Percentiles rank a stretch among this genome's conserved stretches.
Evolutionary conservation across 2,329 filamentous ascomycete genomes (phyloP).

Genomic region (Aureobasidium namibiae): DNA sequence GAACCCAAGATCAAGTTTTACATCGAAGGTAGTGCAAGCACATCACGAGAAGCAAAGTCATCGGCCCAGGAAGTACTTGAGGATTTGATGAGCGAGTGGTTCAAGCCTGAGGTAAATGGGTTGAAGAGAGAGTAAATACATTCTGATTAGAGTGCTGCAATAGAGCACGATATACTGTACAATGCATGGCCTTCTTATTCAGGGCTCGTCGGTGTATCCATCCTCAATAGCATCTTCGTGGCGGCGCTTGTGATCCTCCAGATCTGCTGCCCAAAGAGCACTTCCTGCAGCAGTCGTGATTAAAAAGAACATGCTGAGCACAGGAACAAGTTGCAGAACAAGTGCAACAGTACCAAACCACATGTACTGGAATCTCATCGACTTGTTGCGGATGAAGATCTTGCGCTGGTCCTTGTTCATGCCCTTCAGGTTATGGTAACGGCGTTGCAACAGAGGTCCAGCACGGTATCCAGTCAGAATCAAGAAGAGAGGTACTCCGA

Average conservation of each 20-base stretch:
- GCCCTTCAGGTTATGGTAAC: conserved; percentile 76
- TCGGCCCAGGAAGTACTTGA: conserved; percentile 38
- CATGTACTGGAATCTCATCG: conserved; percentile 71
- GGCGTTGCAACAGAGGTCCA: conserved; percentile 82
- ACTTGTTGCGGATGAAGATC: conserved; percentile 53
- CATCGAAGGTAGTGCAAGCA: conserved; percentile 40
- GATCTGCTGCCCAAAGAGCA: conserved; percentile 73
- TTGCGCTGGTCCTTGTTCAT: conserved; percentile 67
- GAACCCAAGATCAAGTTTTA: conserved; percentile 60
- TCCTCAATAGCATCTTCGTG: conserved; percentile 15
- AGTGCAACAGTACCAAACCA: conserved; percentile 73
- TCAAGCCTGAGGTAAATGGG: conserved; percentile 26
- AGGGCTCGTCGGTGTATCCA: conserved; percentile 25
- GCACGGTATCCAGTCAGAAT: conserved; percentile 78
- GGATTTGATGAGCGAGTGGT: conserved; percentile 43
- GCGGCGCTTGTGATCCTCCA: conserved; percentile 50
- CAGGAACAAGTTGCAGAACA: conserved; percentile 70
- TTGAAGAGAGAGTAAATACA: conserved; percentile 14
- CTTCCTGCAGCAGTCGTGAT: conserved; percentile 78
- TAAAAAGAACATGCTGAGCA: conserved; percentile 89
- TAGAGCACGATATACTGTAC: not conserved
- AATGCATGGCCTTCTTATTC: not conserved
- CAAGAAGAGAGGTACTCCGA: conserved; percentile 79
- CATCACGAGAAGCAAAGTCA: conserved; percentile 33
- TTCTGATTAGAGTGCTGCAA: not conserved